These are phyloP conservation scores for Phytophthora capsici DNA, from an alignment of 352 stramenopile species.

Conservation along the genomic window DNA sequence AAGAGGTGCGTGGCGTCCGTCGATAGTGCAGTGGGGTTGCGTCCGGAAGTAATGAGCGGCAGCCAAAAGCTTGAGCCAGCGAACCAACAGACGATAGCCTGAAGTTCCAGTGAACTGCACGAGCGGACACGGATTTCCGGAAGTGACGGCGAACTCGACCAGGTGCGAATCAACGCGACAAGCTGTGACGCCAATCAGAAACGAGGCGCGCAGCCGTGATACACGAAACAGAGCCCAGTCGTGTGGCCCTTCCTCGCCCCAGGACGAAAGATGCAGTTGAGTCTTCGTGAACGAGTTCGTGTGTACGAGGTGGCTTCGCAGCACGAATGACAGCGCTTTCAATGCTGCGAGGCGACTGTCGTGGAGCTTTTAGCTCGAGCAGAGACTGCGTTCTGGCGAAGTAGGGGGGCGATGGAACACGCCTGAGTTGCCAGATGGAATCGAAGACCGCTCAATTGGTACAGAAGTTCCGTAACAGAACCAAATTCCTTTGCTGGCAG, in stretches of 20 bases:
- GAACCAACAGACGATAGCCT: conserved; percentile 13
- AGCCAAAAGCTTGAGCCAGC: conserved; percentile 12
- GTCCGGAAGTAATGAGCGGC: conserved; percentile 5
- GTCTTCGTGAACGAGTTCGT: conserved; percentile 17
- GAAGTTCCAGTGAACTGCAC: too few species aligned
- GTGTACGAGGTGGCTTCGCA: conserved; percentile 15
- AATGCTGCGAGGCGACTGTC: conserved; percentile 18
- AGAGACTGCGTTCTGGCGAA: conserved; percentile 25
- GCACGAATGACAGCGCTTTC: conserved; percentile 20
- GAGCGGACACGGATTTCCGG: conserved; percentile 14
- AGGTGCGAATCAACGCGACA: conserved; percentile 1
- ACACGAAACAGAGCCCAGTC: conserved; percentile 12
- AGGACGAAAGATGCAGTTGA: conserved; percentile 29
- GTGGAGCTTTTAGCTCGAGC: conserved; percentile 8
- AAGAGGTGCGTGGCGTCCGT: conserved; percentile 4
- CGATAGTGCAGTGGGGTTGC: conserved; percentile 17
- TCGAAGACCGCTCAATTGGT: conserved; percentile 10
- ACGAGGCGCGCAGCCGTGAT: conserved; percentile 1
- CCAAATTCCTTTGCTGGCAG: too few species aligned
- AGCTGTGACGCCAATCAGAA: conserved; percentile 1
- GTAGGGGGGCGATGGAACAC: conserved; percentile 4
- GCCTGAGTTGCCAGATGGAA: conserved; percentile 18
- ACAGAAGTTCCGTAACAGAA: too few species aligned
- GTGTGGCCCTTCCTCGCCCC: conserved; percentile 19
- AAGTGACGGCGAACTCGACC: conserved; percentile 9